Base-by-base conservation (phyloP, 208 protist genomes). In the Wallacemonas sp. region DNA sequence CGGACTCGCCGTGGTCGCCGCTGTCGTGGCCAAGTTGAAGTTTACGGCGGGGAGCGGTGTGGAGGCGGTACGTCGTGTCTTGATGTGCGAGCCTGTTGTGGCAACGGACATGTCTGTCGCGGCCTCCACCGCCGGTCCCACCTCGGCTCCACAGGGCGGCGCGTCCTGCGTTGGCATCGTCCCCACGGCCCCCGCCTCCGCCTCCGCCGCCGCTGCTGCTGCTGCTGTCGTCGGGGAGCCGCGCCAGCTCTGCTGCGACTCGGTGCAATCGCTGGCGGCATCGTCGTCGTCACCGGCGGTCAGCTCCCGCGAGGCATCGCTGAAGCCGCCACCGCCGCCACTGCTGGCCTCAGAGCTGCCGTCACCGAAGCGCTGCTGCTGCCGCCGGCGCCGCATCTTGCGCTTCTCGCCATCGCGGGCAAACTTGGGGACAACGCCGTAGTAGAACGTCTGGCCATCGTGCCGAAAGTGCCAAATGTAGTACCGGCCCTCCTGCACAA, bases 351-450 rank as follows among this genome's bases (percentile, higher is more conserved):
- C 18, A 5, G 26, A n/a, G 38, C 20, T 1, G 18, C 18, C 26
- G n/a, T 48, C 42, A 3, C 5, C 25, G 26, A 4, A 16, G 31
- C 26, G 44, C 14, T 11, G 8, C 32, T 31, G 33, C 2, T 61
- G 55, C 0, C 55, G 38, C 4, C 55, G 38, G 7, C 38, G 55
- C 5, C 55, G 2, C 16, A 28, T 10, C 55, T 61, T 61, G 31
- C 55, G 55, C 22, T 57, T 38, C 50, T 69, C 50, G 4, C 48
- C n/a, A 46, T 57, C 26, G 11, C 46, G 26, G 0, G 75, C 71
- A 66, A 89, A 89, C 36, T 84, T 84, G 44, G 84, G 84, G 22
- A 89, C 82, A 8, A 84, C 64, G 10, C 84, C 84, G 61, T 84
- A 84, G 72, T 82, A 89, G 54, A 76, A 84, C 2, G 61, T 61